Evolutionary conservation across 768 basidiomycete genomes (phyloP).

Genomic region (Coprinopsis strossmayeri): DNA sequence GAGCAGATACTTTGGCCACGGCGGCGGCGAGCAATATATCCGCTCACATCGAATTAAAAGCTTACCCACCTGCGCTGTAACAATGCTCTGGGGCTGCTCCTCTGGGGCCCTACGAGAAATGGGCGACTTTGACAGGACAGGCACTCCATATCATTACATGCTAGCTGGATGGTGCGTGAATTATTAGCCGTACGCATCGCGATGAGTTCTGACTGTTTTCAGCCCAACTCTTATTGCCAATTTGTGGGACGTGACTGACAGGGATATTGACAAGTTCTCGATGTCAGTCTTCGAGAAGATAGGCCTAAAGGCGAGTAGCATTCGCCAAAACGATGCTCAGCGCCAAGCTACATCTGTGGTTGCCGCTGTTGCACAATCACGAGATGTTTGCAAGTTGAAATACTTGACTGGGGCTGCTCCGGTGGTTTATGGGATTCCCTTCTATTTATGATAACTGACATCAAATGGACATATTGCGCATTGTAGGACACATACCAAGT

Average conservation of each 20-base stretch:
- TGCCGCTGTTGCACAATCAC: constrained; percentile 70
- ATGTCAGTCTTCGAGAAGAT: constrained; percentile 76
- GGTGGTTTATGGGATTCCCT: constrained; percentile 93
- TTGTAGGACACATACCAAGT: too few relatives aligned
- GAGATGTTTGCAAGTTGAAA: constrained; percentile 81
- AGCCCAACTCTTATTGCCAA: constrained; percentile 93
- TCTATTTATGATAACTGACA: constrained; percentile 66
- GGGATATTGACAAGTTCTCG: constrained; percentile 92
- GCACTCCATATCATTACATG: constrained; percentile 95
- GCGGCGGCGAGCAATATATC: constrained; percentile 91
- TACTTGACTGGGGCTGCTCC: constrained; percentile 95
- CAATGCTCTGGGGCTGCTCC: constrained; percentile 99
- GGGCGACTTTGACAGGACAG: constrained; percentile 90
- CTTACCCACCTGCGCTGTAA: constrained; percentile 80
- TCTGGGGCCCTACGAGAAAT: constrained; percentile 83
- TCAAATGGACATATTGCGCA: too few relatives aligned
- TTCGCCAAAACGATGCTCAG: constrained; percentile 11
- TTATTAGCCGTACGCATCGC: neutral
- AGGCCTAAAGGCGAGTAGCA: constrained; percentile 34
- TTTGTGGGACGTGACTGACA: constrained; percentile 97
- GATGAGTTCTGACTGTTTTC: neutral
- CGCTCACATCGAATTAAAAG: constrained; percentile 81
- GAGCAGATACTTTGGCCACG: constrained; percentile 87
- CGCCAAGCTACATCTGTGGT: constrained; percentile 42
- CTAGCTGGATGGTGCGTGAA: constrained; percentile 86